Evolutionary conservation across 139 green algal species (phyloP).

Genomic region (Choricystis sp.): DNA sequence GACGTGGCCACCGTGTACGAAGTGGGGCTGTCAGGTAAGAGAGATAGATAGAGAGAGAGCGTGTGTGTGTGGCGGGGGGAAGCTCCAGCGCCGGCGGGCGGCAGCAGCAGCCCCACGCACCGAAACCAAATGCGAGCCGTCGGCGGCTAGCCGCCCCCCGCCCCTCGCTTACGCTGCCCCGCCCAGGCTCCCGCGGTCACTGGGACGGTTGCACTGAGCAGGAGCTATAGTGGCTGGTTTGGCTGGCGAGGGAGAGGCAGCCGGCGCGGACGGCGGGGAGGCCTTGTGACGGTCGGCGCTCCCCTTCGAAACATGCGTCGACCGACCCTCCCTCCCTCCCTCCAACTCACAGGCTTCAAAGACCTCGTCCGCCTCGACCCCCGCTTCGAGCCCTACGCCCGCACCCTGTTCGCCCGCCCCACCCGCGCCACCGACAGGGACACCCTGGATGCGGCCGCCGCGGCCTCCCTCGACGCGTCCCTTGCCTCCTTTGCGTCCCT

Average conservation of each 20-base stretch:
- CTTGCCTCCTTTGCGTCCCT: constrained; percentile 48
- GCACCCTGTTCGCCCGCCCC: constrained; percentile 51
- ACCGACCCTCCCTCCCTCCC: background rate
- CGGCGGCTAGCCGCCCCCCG: background rate
- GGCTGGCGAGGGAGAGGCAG: too few species aligned
- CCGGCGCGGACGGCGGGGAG: too few species aligned
- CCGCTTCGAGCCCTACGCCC: constrained; percentile 38
- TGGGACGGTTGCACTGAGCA: background rate
- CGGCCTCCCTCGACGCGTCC: constrained; percentile 25
- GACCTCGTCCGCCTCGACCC: constrained; percentile 46
- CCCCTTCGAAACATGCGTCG: too few species aligned
- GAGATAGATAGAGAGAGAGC: background rate
- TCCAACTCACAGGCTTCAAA: constrained; percentile 42
- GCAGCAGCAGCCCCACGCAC: background rate
- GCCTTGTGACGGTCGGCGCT: too few species aligned
- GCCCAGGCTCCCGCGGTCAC: background rate
- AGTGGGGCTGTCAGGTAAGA: constrained; percentile 22
- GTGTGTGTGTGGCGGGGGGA: background rate
- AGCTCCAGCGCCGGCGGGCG: background rate
- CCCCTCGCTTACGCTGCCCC: background rate
- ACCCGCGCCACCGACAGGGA: constrained; percentile 33
- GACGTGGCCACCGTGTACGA: constrained; percentile 33
- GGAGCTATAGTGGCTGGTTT: too few species aligned
- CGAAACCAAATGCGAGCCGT: background rate
- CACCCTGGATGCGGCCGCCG: constrained; percentile 31